Evolutionary conservation across 176 grass and related monocot genomes (phyloP).

Genomic region (Pharus latifolius): DNA sequence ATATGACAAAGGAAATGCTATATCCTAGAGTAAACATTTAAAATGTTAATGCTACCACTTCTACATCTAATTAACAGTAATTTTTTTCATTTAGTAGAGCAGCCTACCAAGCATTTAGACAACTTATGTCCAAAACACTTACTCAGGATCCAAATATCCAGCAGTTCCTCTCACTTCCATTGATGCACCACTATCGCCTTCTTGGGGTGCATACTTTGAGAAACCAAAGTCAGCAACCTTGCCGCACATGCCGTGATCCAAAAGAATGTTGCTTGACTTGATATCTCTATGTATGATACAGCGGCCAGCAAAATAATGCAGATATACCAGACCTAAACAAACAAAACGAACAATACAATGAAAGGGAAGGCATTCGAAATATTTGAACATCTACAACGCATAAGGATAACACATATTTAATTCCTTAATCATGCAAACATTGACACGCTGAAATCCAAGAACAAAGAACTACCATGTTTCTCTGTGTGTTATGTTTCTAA

Average conservation of each 20-base stretch:
- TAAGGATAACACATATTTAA: background rate
- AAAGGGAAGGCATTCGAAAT: background rate
- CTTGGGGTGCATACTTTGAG: slow-evolving; percentile 71
- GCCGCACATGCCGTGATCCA: slow-evolving; percentile 69
- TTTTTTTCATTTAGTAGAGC: background rate
- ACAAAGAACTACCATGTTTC: too few species aligned
- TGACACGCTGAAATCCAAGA: background rate
- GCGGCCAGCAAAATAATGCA: slow-evolving; percentile 49
- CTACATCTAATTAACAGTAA: background rate
- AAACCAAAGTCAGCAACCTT: slow-evolving; percentile 66
- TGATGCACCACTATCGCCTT: slow-evolving; percentile 57
- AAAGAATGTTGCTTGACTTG: slow-evolving; percentile 76
- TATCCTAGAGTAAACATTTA: background rate
- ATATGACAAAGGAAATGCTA: background rate
- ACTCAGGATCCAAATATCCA: slow-evolving; percentile 82
- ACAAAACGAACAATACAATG: background rate
- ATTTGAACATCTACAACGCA: background rate
- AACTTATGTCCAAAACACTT: slow-evolving; percentile 11
- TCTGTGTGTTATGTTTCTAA: too few species aligned
- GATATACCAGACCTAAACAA: slow-evolving; percentile 49
- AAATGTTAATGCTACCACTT: too few species aligned
- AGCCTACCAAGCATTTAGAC: background rate
- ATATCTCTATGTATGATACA: slow-evolving; percentile 78
- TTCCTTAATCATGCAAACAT: background rate
- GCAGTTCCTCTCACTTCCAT: slow-evolving; percentile 78